Percentiles rank a stretch among this genome's conserved stretches.
These are phyloP conservation scores for Yamadazyma songkhlaensis DNA, from an alignment of 1,139 yeast genomes.

Conservation along the genomic window DNA sequence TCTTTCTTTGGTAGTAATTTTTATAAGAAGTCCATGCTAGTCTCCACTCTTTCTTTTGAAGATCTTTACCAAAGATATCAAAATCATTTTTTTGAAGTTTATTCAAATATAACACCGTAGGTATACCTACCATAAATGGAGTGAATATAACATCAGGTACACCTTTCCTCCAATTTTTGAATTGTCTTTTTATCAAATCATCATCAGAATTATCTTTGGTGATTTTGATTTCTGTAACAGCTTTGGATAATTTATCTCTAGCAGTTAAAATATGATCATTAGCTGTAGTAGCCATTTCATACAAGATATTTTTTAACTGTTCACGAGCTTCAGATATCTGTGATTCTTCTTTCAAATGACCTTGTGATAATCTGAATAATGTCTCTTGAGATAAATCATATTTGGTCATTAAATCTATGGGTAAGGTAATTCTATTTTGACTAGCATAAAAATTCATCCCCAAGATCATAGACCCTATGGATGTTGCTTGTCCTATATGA, in stretches of 20 bases:
- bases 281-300: constrained; percentile 70
- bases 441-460: constrained; percentile 60
- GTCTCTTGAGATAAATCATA: constrained; percentile 63
- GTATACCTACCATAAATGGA: constrained; percentile 67
- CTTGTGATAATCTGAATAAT: constrained; percentile 49
- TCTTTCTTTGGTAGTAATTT: constrained; percentile 43
- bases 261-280: constrained; percentile 80
- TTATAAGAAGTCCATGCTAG: constrained; percentile 66
- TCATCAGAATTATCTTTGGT: constrained; percentile 25
- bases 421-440: constrained; percentile 55
- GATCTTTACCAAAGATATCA: constrained; percentile 50
- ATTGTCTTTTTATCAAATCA: constrained; percentile 27
- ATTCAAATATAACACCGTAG: constrained; percentile 60
- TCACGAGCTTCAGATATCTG: constrained; percentile 23
- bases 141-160: constrained; percentile 67
- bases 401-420: constrained; percentile 58
- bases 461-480: constrained; percentile 63
- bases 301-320: constrained; percentile 57
- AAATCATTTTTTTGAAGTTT: constrained; percentile 63
- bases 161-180: constrained; percentile 40
- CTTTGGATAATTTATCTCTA: constrained; percentile 44
- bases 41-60: constrained; percentile 65
- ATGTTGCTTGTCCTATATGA: constrained; percentile 81
- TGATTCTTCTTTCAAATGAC: constrained; percentile 31
- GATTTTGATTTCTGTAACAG: constrained; percentile 32